Evolutionary conservation across 805 yeast genomes (phyloP).

Genomic region (Saccharomycopsis babjevae): DNA sequence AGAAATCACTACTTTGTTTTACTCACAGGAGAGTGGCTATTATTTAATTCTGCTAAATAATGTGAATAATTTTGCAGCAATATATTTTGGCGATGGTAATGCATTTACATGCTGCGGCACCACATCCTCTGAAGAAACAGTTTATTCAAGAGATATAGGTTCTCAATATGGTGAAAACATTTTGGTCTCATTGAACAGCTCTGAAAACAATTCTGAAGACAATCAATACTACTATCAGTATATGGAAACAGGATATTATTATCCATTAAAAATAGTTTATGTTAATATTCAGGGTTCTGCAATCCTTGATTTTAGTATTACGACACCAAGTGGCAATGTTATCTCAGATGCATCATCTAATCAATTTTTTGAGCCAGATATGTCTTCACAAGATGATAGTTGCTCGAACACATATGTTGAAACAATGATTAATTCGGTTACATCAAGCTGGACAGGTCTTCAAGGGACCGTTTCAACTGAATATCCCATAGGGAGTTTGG

Average conservation of each 20-base stretch:
- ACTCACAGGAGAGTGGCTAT: neutral
- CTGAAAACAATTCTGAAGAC: too few species aligned
- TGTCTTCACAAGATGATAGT: too few species aligned
- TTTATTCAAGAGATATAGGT: neutral
- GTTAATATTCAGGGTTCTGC: neutral
- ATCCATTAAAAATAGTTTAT: neutral
- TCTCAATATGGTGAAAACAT: slow-evolving; percentile 4
- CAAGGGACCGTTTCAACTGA: neutral
- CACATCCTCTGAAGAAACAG: neutral
- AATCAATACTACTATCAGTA: neutral
- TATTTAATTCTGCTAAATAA: neutral
- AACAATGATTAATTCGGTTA: too few species aligned
- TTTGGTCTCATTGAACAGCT: slow-evolving; percentile 6
- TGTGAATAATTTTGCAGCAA: neutral
- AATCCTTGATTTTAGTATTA: neutral
- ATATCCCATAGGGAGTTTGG: neutral
- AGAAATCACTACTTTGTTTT: neutral
- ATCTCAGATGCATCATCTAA: neutral
- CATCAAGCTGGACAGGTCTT: too few species aligned
- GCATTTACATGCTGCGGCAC: neutral
- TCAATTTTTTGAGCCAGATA: neutral
- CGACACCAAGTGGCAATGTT: neutral
- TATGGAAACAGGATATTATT: neutral
- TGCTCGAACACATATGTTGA: too few species aligned
- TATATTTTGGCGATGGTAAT: neutral